A percentile compares a stretch with the other conserved stretches of the same genome.
Conservation (phyloP, 192 early-diverging fungal species). For the Coemansia sp. region DNA sequence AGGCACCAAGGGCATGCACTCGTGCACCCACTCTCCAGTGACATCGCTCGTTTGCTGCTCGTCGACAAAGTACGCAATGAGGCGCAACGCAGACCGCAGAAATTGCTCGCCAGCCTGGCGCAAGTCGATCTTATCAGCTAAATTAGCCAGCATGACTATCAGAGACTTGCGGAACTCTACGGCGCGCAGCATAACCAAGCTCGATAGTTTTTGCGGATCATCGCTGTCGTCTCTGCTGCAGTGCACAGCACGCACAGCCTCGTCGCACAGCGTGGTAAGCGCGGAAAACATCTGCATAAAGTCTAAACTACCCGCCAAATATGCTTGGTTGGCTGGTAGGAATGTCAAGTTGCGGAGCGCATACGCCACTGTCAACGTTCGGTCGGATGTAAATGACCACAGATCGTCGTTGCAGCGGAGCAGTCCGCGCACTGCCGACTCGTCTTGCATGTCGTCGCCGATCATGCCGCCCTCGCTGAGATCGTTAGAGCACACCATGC, state of each 20-base stretch:
- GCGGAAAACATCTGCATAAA: slow-evolving; percentile 33
- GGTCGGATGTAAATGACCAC: slow-evolving; percentile 55
- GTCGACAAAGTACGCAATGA: slow-evolving; percentile 48
- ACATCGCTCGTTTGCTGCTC: slow-evolving; percentile 35
- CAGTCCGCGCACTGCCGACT: slow-evolving; percentile 37
- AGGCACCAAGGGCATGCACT: slow-evolving; percentile 12
- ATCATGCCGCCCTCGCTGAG: slow-evolving; percentile 29
- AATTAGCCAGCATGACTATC: slow-evolving; percentile 36
- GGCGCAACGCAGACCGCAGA: slow-evolving; percentile 25
- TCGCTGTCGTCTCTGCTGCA: neutral
- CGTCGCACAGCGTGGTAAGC: slow-evolving; percentile 26
- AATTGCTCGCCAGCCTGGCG: slow-evolving; percentile 8
- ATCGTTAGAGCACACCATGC: slow-evolving; percentile 16
- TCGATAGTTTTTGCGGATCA: neutral
- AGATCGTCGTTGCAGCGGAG: slow-evolving; percentile 38
- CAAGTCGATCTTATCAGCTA: slow-evolving; percentile 38
- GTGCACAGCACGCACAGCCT: slow-evolving; percentile 9
- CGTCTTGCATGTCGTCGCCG: slow-evolving; percentile 49
- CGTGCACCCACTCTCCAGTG: slow-evolving; percentile 28
- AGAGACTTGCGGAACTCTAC: slow-evolving; percentile 48
- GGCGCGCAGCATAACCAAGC: slow-evolving; percentile 37
- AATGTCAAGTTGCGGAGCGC: slow-evolving; percentile 52
- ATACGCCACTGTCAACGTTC: slow-evolving; percentile 43
- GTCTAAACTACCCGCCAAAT: slow-evolving; percentile 32
- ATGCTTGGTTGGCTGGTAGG: slow-evolving; percentile 47